These are phyloP conservation scores for Paraconiothyrium brasiliense DNA, from an alignment of 2,329 filamentous ascomycete species.

Conservation along the genomic window DNA sequence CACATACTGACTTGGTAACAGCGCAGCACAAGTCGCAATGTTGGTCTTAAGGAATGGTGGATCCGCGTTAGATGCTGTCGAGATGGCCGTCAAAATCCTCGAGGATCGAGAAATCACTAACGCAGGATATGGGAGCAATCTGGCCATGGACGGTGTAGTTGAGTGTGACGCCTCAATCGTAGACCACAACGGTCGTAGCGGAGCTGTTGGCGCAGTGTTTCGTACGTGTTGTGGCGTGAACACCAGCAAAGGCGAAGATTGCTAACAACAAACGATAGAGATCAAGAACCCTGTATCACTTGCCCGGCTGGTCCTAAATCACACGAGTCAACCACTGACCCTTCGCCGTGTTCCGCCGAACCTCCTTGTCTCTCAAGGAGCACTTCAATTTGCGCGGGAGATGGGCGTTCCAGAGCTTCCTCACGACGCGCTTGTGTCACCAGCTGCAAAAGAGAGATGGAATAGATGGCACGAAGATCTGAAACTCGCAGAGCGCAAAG, in stretches of 20 bases:
- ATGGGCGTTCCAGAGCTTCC: conserved; percentile 78
- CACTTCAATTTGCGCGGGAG: conserved; percentile 83
- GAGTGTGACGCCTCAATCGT: conserved; percentile 96
- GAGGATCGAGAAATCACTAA: conserved; percentile 98
- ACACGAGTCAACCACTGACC: conserved; percentile 78
- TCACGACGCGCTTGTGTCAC: conserved; percentile 81
- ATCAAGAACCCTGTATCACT: conserved; percentile 92
- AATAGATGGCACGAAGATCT: conserved; percentile 79
- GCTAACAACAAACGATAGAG: conserved; percentile 61
- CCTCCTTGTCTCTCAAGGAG: conserved; percentile 85
- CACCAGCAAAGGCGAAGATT: conserved; percentile 12
- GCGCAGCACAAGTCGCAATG: conserved; percentile 87
- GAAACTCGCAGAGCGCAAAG: conserved; percentile 65
- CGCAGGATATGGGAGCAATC: conserved; percentile 93
- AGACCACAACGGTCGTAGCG: conserved; percentile 89
- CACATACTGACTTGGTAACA: conserved; percentile 49
- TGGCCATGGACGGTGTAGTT: conserved; percentile 87
- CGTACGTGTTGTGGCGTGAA: conserved; percentile 66
- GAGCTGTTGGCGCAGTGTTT: conserved; percentile 88
- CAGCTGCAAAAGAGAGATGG: conserved; percentile 80
- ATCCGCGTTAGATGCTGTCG: conserved; percentile 85
- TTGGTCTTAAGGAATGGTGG: conserved; percentile 79
- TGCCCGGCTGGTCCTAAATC: conserved; percentile 83
- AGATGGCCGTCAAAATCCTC: conserved; percentile 84
- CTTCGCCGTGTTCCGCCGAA: conserved; percentile 92